Percentiles rank a stretch among this genome's conserved stretches.
These are phyloP conservation scores for Fusarium sp. DNA, from an alignment of 2,329 filamentous ascomycete species.

Conservation along the genomic window DNA sequence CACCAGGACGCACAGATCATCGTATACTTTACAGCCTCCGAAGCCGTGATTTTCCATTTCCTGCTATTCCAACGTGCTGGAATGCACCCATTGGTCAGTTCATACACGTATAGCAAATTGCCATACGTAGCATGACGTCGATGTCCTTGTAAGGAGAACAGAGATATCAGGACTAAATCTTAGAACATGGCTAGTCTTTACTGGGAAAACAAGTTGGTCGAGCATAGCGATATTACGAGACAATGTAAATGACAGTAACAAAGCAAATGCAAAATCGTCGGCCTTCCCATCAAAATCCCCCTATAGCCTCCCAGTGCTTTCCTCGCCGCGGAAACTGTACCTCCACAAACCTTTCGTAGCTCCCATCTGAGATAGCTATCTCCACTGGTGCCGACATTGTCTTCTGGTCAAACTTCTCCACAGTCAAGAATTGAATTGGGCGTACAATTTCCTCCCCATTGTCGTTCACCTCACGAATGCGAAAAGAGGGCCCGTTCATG, in stretches of 20 bases:
- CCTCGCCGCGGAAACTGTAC: background rate
- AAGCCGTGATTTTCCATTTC: no score
- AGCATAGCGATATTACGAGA: no score
- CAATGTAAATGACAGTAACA: fast-evolving
- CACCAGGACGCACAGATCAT: no score
- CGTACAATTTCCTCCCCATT: background rate
- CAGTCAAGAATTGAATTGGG: background rate
- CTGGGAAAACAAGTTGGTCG: fast-evolving
- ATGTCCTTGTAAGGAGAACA: no score
- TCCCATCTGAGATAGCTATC: fast-evolving
- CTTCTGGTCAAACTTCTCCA: background rate
- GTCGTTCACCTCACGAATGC: background rate
- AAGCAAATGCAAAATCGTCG: no score
- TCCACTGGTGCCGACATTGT: background rate
- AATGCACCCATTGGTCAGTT: no score
- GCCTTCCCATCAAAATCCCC: background rate
- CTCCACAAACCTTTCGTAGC: background rate
- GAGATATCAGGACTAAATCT: no score
- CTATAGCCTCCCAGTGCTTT: background rate
- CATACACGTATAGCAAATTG: no score
- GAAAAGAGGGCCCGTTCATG: background rate
- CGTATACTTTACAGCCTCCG: no score
- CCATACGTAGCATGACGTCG: no score
- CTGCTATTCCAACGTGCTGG: no score
- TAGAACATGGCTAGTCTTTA: fast-evolving